Base-by-base conservation (phyloP, 116 monocot genomes). In the Zostera marina region DNA sequence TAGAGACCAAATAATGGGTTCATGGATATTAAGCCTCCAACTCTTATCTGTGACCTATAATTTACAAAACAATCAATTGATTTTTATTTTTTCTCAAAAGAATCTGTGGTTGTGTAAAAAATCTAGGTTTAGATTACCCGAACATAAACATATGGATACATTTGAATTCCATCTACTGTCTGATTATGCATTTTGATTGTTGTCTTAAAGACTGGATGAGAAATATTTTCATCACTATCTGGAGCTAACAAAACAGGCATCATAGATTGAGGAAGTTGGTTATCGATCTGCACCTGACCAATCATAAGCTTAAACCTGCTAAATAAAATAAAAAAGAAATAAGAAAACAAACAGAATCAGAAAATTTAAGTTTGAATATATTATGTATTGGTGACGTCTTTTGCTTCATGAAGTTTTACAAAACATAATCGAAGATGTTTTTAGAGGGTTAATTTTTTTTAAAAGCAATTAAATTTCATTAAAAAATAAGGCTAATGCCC, bases 1-100 rank as follows among this genome's bases (percentile, higher is more conserved):
- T 65, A 99, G 70, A 48, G 83, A 83, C 98, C 98, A 99, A 56
- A 99, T 87, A 23, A 99, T 79, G 44, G 98, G 98, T 59, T 99
- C 98, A 73, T 99, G 98, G 70, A 99, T 67, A 62, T 81, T 91
- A 12, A 99, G 11, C 61, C 81, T 83, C 98, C 90, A 91, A 48
- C 69, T 71, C 14, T 69, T 83, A 66, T 99, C 87, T 60, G 76
- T 83, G 25, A 90, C 98, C 98, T 98, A 66, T n/a, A 15, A 53
- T 23, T 62, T 65, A 40, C 7, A 41, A 58, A 11, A 44, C 9
- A 32, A 5, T 32, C 32, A 32, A 32, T 32, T 32, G 0, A 32
- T 32, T 32, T 41, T 41, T 7, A 32, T 41, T 4, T 47, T 53
- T 17, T 53, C 47, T 12, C 41, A 8, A 47, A 47, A 22, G 7